Evolutionary conservation across 306 rosid species (phyloP).

Genomic region (Castanospermum australe): DNA sequence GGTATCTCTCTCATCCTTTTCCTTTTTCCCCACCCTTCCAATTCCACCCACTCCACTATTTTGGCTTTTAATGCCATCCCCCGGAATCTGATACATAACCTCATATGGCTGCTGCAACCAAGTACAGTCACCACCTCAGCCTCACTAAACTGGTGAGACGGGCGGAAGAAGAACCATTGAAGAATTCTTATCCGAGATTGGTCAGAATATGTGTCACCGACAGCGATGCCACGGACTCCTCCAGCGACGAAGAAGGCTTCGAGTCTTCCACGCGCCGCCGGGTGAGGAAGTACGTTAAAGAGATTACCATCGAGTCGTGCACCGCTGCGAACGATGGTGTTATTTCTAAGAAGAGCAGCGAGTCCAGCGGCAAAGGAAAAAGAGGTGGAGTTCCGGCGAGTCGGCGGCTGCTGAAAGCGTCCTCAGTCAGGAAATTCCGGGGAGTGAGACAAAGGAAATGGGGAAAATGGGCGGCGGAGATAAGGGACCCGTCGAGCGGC

Average conservation of each 20-base stretch:
- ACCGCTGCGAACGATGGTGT: constrained; percentile 14
- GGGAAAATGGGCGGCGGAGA: constrained; percentile 99
- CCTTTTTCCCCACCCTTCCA: not conserved
- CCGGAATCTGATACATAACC: constrained; percentile 35
- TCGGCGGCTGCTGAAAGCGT: constrained; percentile 18
- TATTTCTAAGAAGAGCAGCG: constrained; percentile 26
- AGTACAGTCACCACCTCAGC: constrained; percentile 53
- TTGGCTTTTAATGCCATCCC: constrained; percentile 40
- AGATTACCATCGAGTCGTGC: constrained; percentile 53
- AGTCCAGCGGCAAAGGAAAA: not conserved
- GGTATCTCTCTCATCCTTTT: constrained; percentile 38
- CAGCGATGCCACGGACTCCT: constrained; percentile 83
- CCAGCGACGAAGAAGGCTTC: constrained; percentile 65
- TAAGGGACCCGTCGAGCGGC: constrained; percentile 75
- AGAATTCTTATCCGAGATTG: constrained; percentile 36
- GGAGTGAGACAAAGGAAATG: constrained; percentile 97
- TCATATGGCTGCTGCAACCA: constrained; percentile 25
- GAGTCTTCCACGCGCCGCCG: constrained; percentile 39
- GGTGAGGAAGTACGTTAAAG: constrained; percentile 66
- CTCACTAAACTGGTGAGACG: constrained; percentile 39
- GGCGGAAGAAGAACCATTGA: not conserved
- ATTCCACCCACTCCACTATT: constrained; percentile 5
- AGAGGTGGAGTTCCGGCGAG: not conserved
- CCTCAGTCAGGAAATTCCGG: constrained; percentile 64
- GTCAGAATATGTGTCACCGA: constrained; percentile 64